phyloP scores from a whole-genome alignment of 1,139 yeast genomes.

The Pichia terricola region DNA sequence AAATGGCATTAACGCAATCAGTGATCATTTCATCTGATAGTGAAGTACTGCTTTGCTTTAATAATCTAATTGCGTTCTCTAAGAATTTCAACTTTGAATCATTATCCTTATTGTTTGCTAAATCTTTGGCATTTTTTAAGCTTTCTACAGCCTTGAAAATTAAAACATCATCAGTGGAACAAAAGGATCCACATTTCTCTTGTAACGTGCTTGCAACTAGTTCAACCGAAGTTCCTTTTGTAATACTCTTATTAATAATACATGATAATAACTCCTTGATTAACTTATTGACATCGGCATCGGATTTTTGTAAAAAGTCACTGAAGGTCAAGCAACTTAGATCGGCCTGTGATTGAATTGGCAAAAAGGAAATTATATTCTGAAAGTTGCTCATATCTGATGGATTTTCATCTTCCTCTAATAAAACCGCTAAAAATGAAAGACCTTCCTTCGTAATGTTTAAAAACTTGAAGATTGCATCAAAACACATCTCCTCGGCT shows the following conservation, averaged over 20 bases:
- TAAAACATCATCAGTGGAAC: slow-evolving; percentile 87
- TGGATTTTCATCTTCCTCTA: slow-evolving; percentile 43
- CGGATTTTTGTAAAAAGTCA: slow-evolving; percentile 65
- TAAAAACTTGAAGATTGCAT: slow-evolving; percentile 65
- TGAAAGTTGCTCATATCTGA: slow-evolving; percentile 31
- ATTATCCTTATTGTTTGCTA: slow-evolving; percentile 56
- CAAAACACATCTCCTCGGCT: slow-evolving; percentile 86
- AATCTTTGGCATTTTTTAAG: slow-evolving; percentile 74
- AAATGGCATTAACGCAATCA: slow-evolving; percentile 72
- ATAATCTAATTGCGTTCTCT: slow-evolving; percentile 62
- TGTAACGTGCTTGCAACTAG: slow-evolving; percentile 80
- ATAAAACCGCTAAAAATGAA: slow-evolving; percentile 72
- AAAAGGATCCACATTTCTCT: slow-evolving; percentile 90
- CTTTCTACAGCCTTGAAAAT: slow-evolving; percentile 92
- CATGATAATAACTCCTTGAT: slow-evolving; percentile 83
- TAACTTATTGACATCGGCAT: slow-evolving; percentile 49
- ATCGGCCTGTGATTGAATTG: slow-evolving; percentile 57
- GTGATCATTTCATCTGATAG: slow-evolving; percentile 72
- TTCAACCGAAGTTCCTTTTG: slow-evolving; percentile 91
- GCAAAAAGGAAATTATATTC: slow-evolving; percentile 62
- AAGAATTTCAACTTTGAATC: slow-evolving; percentile 58
- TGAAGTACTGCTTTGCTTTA: slow-evolving; percentile 67
- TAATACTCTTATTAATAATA: slow-evolving; percentile 77
- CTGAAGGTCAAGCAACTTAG: slow-evolving; percentile 60
- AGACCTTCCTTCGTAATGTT: slow-evolving; percentile 81